Base-by-base conservation (phyloP, 768 basidiomycete genomes). In the Sporobolomyces phaffii region DNA sequence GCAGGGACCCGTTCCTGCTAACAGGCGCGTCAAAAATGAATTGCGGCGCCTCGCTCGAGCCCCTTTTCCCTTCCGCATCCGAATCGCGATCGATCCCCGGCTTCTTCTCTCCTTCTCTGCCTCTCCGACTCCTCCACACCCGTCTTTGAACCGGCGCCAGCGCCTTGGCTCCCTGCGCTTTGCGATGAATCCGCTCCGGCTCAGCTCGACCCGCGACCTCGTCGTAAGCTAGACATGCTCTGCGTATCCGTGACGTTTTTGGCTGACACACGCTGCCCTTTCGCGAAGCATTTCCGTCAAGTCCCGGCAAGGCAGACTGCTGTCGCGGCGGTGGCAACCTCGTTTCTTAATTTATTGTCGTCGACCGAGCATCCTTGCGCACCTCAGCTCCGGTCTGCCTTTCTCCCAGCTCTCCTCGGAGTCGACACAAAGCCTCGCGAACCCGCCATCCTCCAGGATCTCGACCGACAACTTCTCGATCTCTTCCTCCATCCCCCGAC, bases 391-490 rank as follows among this genome's bases (percentile, higher is more conserved):
- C 69, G 69, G 28, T 38, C 60, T 20, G 64, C 48, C n/a, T 70
- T 70, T 64, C 45, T 70, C 36, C 69, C 64, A 9, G 69, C 69
- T 15, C 36, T 65, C 0, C 47, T 45, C 11, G 69, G 60, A 26
- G 20, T 26, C n/a, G 61, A 62, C 43, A 3, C 6, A 0, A 38
- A 41, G 4, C 61, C 57, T 2, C 29, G 43, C 5, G 60, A 52
- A n/a, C 28, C 36, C 2, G 4, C 7, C 29, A 26, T 31, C 3
- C 18, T 24, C 2, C 38, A 31, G 2, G 28, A 28, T 7, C 15
- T 33, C 20, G 69, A 70, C 51, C 49, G 31, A 26, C 43, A 57
- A 20, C 48, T 70, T 10, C 34, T 26, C 14, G 9, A 4, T 22
- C 31, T 70, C 8, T 70, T 70, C 45, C 22, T 1, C 3, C 15